A percentile compares a stretch with the other conserved stretches of the same genome.
Conservation (phyloP, 352 stramenopile species). For the Globisporangium abappressorium region DNA sequence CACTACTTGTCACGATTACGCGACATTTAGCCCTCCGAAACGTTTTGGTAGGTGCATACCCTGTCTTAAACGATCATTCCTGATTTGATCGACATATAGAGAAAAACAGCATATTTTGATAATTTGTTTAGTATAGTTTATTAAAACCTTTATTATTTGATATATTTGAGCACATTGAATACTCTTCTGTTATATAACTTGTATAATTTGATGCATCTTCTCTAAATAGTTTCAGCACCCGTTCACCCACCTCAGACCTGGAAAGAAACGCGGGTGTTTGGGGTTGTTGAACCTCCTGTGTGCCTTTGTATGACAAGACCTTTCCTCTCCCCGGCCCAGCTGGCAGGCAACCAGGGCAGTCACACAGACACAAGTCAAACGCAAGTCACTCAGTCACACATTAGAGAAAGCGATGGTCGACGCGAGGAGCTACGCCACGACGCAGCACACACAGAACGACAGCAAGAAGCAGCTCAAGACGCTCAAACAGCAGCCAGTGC, state of each 20-base stretch:
- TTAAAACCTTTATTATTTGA: neutral
- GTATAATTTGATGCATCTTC: neutral
- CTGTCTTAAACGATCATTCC: neutral
- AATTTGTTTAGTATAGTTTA: no score
- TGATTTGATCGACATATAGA: neutral
- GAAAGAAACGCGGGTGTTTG: neutral
- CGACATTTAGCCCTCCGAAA: neutral
- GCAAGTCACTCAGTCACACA: neutral
- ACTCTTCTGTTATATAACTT: neutral
- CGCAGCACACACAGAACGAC: neutral
- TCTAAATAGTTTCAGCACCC: neutral
- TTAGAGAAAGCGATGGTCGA: slow-evolving; percentile 8
- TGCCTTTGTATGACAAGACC: neutral
- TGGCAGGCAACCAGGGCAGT: neutral
- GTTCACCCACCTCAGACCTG: neutral
- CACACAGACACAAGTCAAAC: neutral
- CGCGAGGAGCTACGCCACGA: slow-evolving; percentile 1
- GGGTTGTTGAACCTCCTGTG: neutral
- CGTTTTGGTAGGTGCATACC: neutral
- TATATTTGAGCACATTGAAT: neutral
- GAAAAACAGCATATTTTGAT: no score
- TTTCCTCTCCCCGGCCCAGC: neutral
- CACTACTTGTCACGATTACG: neutral
- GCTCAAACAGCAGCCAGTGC: neutral
- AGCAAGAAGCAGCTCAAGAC: neutral